Evolutionary conservation across 495 filamentous ascomycete species (phyloP), one percentile per base, ranked within the genome.

Genomic region (Cryomyces antarcticus): DNA sequence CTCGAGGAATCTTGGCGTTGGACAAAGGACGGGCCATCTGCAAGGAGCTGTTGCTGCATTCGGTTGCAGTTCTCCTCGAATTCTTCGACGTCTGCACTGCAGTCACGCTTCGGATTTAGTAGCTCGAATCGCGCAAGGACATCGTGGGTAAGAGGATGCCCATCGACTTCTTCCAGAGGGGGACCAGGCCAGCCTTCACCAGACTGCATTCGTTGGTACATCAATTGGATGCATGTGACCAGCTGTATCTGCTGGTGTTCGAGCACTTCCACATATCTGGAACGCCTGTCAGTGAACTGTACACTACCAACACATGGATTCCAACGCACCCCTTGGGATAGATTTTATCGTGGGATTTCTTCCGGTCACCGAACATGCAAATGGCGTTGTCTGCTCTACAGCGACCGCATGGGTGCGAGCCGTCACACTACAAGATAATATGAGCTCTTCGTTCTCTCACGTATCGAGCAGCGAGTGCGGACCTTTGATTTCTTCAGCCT

Each of bases 401-500:
- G 48, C 75, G 61, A 53, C 72, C 75, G 62, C 75, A 80, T 1
- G 74, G 75, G 40, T 70, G 72, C 42, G 75, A 67, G 45, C 75
- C 75, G 51, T 78, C 73, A 58, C 75, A 80, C 71, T 77, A 28
- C 44, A 61, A 39, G 57, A 42, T 41, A 29, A 17, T 24, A 7
- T 6, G 24, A 6, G 24, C 13, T 27, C 9, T 11, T 5, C 24
- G 11, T 41, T 11, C 9, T 11, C 11, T 7, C 50, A 28, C 30
- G 42, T 33, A 24, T 24, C 12, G 7, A 24, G 7, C 10, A 24
- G 35, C 28, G 30, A n/a, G 9, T 37, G 48, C 58, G 38, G 57
- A 73, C 73, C 69, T 80, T 80, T 46, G 72, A 77, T 59, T 80
- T 80, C 62, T 78, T 80, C 61, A 78, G 71, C 46, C 75, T 62